These are phyloP conservation scores for Hypoxylon rubiginosum DNA, from an alignment of 2,329 filamentous ascomycete species.

Conservation along the genomic window DNA sequence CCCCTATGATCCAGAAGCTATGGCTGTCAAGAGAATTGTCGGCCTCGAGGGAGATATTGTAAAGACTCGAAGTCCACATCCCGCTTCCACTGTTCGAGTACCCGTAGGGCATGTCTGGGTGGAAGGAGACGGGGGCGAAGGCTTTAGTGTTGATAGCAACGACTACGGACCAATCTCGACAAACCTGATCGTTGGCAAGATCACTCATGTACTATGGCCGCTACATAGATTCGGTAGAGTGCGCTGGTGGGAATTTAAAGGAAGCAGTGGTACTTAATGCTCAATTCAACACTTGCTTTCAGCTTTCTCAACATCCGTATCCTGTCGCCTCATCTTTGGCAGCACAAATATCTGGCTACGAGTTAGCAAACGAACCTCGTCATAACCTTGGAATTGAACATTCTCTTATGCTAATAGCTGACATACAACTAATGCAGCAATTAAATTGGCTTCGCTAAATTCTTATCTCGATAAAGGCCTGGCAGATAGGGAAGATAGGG, in stretches of 20 bases:
- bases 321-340: neutral
- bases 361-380: neutral
- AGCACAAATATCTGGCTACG: neutral
- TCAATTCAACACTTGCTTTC: neutral
- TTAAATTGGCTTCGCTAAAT: neutral
- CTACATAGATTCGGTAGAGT: conserved; percentile 69
- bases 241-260: conserved; percentile 68
- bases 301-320: neutral
- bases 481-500: conserved; percentile 20
- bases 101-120: conserved; percentile 93
- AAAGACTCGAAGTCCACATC: conserved; percentile 72
- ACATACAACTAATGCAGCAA: neutral
- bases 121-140: conserved; percentile 85
- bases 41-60: conserved; percentile 85
- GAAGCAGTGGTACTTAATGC: conserved; percentile 41
- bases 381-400: neutral
- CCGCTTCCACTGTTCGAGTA: conserved; percentile 70
- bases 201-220: conserved; percentile 80
- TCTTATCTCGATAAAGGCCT: neutral
- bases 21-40: conserved; percentile 85
- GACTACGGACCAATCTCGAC: conserved; percentile 87
- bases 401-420: neutral
- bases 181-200: conserved; percentile 79
- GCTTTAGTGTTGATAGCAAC: conserved; percentile 85
- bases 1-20: conserved; percentile 76